These are phyloP conservation scores for Sicyos baderoa DNA, from an alignment of 306 rosid species.

Conservation along the genomic window DNA sequence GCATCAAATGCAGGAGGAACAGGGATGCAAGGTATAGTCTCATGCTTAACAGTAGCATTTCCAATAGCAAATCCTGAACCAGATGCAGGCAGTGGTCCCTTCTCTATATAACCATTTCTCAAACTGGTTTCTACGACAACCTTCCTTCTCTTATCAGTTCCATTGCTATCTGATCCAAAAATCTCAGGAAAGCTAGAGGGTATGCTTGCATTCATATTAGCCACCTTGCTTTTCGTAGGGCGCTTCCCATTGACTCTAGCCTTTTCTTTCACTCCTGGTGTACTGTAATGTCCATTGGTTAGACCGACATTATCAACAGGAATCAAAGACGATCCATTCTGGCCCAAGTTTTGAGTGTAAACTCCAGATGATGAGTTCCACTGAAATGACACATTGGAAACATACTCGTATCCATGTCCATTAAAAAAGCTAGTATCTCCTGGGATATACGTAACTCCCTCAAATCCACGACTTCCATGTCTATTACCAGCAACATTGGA, in stretches of 20 bases:
- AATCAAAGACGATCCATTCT: constrained; percentile 47
- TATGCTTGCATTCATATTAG: constrained; percentile 36
- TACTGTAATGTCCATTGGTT: constrained; percentile 50
- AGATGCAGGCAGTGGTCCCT: constrained; percentile 34
- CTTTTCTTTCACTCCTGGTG: constrained; percentile 52
- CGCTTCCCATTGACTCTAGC: constrained; percentile 51
- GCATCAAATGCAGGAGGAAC: constrained; percentile 70
- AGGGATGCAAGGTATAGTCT: constrained; percentile 40
- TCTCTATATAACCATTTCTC: constrained; percentile 49
- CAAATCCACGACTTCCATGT: constrained; percentile 63
- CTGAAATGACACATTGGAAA: constrained; percentile 72
- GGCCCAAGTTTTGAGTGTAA: constrained; percentile 48
- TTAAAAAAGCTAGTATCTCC: constrained; percentile 42
- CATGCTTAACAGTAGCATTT: constrained; percentile 41
- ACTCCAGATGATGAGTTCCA: constrained; percentile 46
- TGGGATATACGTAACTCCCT: constrained; percentile 71
- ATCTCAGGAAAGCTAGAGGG: constrained; percentile 33
- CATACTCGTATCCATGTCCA: constrained; percentile 66
- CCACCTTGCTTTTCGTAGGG: constrained; percentile 29
- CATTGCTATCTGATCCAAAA: constrained; percentile 35
- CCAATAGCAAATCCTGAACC: constrained; percentile 52
- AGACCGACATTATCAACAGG: constrained; percentile 42
- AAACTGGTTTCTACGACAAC: constrained; percentile 40
- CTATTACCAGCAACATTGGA: constrained; percentile 67
- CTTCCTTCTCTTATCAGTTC: constrained; percentile 67